Evolutionary conservation across 306 rosid species (phyloP).

Genomic region (Prosopis cineraria): DNA sequence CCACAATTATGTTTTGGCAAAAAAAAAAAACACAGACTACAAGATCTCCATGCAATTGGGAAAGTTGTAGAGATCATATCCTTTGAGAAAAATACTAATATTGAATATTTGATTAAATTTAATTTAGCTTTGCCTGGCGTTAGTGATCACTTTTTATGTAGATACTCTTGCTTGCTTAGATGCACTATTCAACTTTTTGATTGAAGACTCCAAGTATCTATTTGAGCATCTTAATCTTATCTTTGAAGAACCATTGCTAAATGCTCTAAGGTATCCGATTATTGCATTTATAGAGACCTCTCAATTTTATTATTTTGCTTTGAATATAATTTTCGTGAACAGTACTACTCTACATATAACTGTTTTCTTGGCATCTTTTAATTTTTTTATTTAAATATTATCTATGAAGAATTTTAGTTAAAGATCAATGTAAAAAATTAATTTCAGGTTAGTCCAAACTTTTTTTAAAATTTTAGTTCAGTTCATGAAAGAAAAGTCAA

Average conservation of each 20-base stretch:
- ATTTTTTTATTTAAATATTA: not conserved
- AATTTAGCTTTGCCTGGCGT: slow-evolving; percentile 15
- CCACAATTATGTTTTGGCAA: too few species aligned
- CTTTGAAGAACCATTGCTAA: slow-evolving; percentile 40
- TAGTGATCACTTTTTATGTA: slow-evolving; percentile 17
- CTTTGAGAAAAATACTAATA: not conserved
- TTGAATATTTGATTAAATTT: not conserved
- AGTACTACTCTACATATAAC: not conserved
- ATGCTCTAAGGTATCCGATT: slow-evolving; percentile 27
- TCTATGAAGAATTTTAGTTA: too few species aligned
- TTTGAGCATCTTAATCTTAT: slow-evolving; percentile 44
- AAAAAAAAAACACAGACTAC: too few species aligned
- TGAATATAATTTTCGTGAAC: slow-evolving; percentile 26
- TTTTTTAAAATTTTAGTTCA: too few species aligned
- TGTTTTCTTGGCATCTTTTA: not conserved
- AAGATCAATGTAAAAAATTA: too few species aligned
- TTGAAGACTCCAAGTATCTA: slow-evolving; percentile 4
- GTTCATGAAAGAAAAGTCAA: too few species aligned
- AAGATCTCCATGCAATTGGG: slow-evolving; percentile 28
- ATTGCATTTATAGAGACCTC: not conserved
- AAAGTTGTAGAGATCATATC: slow-evolving; percentile 5
- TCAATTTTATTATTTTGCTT: slow-evolving; percentile 21
- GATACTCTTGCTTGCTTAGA: not conserved
- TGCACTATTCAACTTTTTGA: slow-evolving; percentile 3
- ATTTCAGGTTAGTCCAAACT: too few species aligned